phyloP scores from a whole-genome alignment of 345 rosid genomes.

The Brassica cretica region DNA sequence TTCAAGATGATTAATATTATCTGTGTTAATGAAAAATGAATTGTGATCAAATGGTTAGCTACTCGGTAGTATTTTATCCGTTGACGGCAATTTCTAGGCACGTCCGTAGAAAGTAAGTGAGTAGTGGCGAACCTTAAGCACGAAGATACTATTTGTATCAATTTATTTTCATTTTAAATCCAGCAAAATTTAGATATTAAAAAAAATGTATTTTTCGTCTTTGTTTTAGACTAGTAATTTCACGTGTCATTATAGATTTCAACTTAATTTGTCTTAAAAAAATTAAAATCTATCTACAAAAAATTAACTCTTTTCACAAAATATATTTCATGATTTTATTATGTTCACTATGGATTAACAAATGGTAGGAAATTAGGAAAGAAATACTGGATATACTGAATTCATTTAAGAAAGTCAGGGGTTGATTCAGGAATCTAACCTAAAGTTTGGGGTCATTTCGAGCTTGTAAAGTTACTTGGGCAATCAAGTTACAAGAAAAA shows the following conservation, averaged over 20 bases:
- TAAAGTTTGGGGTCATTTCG: neutral
- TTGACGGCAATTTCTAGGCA: neutral
- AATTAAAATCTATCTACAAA: too few species aligned
- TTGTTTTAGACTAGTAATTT: too few species aligned
- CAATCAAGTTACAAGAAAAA: too few species aligned
- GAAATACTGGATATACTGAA: neutral
- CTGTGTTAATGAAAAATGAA: too few species aligned
- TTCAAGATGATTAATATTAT: too few species aligned
- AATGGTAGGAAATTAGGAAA: neutral
- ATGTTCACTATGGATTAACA: neutral
- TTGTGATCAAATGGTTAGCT: too few species aligned
- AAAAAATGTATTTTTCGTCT: too few species aligned
- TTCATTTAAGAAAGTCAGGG: neutral
- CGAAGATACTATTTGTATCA: neutral
- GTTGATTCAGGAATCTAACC: neutral
- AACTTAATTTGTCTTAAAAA: too few species aligned
- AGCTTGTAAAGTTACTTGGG: neutral
- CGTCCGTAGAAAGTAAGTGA: neutral
- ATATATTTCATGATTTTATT: neutral
- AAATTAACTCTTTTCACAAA: neutral
- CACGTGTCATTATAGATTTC: too few species aligned
- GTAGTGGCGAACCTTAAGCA: slow-evolving; percentile 19
- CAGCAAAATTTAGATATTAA: too few species aligned
- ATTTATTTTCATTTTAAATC: too few species aligned
- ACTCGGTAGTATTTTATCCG: neutral